Conservation (phyloP, 495 filamentous ascomycete species). For the Trichoderma gamsii region DNA sequence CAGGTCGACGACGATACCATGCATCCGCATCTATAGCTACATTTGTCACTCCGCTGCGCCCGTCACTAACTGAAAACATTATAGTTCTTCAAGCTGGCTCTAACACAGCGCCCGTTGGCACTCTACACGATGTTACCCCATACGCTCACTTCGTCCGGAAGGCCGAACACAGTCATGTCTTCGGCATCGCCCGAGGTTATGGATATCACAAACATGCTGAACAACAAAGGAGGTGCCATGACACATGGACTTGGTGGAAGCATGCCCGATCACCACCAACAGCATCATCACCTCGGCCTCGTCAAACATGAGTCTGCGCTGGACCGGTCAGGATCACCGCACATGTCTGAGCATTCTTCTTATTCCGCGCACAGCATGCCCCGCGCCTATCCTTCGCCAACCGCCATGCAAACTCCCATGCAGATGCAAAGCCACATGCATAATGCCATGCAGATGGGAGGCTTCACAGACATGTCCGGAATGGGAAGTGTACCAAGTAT, state of each 20-base stretch:
- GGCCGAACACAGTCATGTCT: slow-evolving; percentile 22
- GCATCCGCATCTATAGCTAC: background rate
- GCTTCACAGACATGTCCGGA: slow-evolving; percentile 20
- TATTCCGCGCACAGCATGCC: slow-evolving; percentile 24
- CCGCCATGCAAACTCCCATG: slow-evolving; percentile 28
- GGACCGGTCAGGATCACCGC: slow-evolving; percentile 64
- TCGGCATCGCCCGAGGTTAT: slow-evolving; percentile 30
- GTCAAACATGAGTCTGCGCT: slow-evolving; percentile 33
- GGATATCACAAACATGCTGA: slow-evolving; percentile 35
- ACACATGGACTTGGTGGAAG: slow-evolving; percentile 21
- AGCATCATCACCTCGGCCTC: slow-evolving; percentile 10
- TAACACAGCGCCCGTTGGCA: background rate
- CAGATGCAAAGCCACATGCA: slow-evolving; percentile 45
- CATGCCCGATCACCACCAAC: slow-evolving; percentile 18
- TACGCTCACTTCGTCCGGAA: slow-evolving; percentile 8
- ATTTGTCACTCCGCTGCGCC: background rate
- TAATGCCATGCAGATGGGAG: slow-evolving; percentile 6
- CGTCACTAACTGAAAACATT: background rate
- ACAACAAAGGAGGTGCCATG: slow-evolving; percentile 25
- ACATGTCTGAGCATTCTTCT: slow-evolving; percentile 53
- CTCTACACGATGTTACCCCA: background rate
- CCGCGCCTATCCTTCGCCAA: slow-evolving; percentile 31
- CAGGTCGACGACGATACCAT: background rate
- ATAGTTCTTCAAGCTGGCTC: background rate
- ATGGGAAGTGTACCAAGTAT: slow-evolving; percentile 29